phyloP scores from a whole-genome alignment of 2,329 filamentous ascomycete genomes.

The Xylariomycetidae sp. region DNA sequence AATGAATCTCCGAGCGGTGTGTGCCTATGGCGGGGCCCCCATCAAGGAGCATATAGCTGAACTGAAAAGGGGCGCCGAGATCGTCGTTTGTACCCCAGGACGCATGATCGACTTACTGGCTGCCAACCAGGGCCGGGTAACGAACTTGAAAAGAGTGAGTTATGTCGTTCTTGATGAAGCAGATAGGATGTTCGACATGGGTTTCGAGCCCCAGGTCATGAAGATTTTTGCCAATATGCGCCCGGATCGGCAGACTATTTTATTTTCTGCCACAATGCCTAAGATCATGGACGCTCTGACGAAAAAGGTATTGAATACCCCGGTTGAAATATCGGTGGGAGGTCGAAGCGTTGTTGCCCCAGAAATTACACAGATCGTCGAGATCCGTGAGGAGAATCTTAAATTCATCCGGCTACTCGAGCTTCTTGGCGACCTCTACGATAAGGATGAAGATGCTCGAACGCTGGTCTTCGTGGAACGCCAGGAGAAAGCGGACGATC shows the following conservation, averaged over 20 bases:
- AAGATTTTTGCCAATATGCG: conserved; percentile 91
- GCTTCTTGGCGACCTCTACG: conserved; percentile 81
- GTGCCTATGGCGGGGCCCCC: conserved; percentile 89
- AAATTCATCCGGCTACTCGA: conserved; percentile 85
- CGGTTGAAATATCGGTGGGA: conserved; percentile 89
- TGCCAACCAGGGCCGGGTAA: conserved; percentile 90
- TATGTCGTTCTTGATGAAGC: conserved; percentile 97
- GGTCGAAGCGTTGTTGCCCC: conserved; percentile 81
- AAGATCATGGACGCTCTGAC: conserved; percentile 87
- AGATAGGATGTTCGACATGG: conserved; percentile 99
- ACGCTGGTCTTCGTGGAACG: conserved; percentile 88
- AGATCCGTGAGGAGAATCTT: conserved; percentile 73
- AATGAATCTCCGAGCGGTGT: conserved; percentile 79
- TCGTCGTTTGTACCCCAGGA: conserved; percentile 91
- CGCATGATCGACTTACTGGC: conserved; percentile 93
- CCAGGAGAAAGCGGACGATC: conserved; percentile 81
- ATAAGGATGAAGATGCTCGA: conserved; percentile 82
- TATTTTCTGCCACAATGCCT: conserved; percentile 96
- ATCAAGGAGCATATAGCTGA: conserved; percentile 98
- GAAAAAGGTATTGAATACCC: conserved; percentile 79
- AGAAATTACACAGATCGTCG: conserved; percentile 91
- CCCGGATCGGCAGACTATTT: conserved; percentile 86
- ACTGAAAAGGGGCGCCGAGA: conserved; percentile 89
- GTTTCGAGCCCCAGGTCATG: conserved; percentile 96
- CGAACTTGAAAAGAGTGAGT: conserved; percentile 81